A percentile compares a stretch with the other conserved stretches of the same genome.
Conservation (phyloP, 345 rosid species). For the Orychophragmus violaceus region DNA sequence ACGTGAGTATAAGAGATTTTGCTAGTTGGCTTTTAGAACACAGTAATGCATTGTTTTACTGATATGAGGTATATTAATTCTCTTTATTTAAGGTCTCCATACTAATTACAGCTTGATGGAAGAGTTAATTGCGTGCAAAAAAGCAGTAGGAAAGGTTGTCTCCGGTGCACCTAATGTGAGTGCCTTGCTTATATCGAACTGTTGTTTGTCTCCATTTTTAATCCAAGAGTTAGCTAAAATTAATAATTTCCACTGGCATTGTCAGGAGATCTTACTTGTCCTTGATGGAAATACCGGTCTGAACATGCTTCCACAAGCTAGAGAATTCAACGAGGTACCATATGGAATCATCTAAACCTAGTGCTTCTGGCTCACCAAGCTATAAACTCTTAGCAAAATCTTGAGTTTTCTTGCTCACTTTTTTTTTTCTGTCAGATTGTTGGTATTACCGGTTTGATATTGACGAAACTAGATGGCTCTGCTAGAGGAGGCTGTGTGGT, state of each 20-base stretch:
- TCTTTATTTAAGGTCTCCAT: conserved; percentile 62
- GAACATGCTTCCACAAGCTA: conserved; percentile 99
- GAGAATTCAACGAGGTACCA: conserved; percentile 93
- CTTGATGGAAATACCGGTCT: conserved; percentile 96
- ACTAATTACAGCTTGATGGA: conserved; percentile 96
- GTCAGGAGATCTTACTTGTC: conserved; percentile 85
- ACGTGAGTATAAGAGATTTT: conserved; percentile 49
- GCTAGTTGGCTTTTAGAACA: conserved; percentile 1
- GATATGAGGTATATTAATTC: not conserved
- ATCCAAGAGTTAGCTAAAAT: not conserved
- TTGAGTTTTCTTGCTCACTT: conserved; percentile 9
- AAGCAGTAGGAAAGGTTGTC: conserved; percentile 72
- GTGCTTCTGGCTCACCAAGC: not conserved
- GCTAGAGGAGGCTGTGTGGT: conserved; percentile 99
- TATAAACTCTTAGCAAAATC: not conserved
- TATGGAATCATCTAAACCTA: not conserved
- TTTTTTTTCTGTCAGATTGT: conserved; percentile 52
- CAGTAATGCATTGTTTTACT: conserved; percentile 13
- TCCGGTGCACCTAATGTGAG: conserved; percentile 87
- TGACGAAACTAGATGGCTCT: conserved; percentile 96
- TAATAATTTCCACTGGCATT: not conserved
- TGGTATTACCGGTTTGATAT: conserved; percentile 81
- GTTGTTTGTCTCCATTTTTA: not conserved
- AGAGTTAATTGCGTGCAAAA: conserved; percentile 87
- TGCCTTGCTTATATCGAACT: conserved; percentile 10